phyloP scores from a whole-genome alignment of 768 basidiomycete species.

The Pulveroboletus frians region DNA sequence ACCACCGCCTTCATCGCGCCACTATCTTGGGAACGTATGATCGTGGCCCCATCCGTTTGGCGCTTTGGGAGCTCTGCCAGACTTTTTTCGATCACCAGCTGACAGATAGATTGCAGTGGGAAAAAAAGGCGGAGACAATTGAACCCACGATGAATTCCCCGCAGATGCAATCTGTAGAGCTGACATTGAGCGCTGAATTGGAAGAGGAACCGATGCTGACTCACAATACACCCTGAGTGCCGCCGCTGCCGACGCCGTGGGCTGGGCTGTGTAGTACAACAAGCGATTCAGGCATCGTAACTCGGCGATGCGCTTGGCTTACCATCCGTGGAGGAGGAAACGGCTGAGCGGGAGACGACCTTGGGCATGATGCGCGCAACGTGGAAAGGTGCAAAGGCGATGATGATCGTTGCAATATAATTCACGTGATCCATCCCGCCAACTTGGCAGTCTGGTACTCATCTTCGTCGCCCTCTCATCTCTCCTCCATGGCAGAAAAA shows the following conservation, averaged over 20 bases:
- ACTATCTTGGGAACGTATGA: conserved; percentile 70
- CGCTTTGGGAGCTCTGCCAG: conserved; percentile 64
- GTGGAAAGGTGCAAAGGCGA: not conserved
- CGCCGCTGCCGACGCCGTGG: conserved; percentile 73
- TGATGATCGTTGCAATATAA: conserved; percentile 3
- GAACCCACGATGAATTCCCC: conserved; percentile 79
- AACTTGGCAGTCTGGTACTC: conserved; percentile 11
- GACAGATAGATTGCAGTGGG: conserved; percentile 2
- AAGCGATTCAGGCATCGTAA: not conserved
- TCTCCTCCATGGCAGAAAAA: conserved; percentile 68
- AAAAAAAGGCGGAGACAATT: conserved; percentile 2
- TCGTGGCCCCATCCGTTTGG: conserved; percentile 73
- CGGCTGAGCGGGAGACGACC: conserved; percentile 82
- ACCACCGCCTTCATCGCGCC: conserved; percentile 54
- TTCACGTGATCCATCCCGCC: conserved; percentile 26
- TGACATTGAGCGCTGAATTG: conserved; percentile 8
- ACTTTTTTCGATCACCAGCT: conserved; percentile 81
- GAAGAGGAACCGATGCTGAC: conserved; percentile 24
- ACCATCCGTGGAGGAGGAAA: conserved; percentile 88
- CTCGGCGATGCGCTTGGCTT: conserved; percentile 11
- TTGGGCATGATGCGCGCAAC: conserved; percentile 64
- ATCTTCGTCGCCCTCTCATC: conserved; percentile 22
- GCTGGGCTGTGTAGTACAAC: conserved; percentile 47
- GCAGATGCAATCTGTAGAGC: conserved; percentile 69
- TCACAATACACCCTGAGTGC: conserved; percentile 79